Evolutionary conservation across 148 eudicot genomes (phyloP).

Genomic region (Euryodendron excelsum): DNA sequence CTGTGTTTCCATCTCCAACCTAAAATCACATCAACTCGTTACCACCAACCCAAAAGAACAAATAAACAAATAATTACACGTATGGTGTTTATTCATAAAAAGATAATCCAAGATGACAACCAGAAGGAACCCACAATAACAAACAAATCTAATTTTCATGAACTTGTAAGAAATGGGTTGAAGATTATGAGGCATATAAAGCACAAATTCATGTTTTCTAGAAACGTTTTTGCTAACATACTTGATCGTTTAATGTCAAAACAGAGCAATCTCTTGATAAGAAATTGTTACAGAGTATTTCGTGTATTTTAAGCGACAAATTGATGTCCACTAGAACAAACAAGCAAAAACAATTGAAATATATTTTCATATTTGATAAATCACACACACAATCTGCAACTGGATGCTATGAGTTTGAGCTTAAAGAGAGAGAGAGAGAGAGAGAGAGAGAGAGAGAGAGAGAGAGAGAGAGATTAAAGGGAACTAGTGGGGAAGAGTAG

Average conservation of each 20-base stretch:
- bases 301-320: neutral
- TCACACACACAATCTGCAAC: neutral
- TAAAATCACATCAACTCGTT: constrained; percentile 22
- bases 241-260: neutral
- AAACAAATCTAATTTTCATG: neutral
- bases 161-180: neutral
- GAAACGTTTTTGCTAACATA: too few relatives aligned
- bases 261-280: neutral
- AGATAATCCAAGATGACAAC: constrained; percentile 5
- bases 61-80: too few relatives aligned
- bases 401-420: too few relatives aligned
- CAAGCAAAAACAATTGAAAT: neutral
- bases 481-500: too few relatives aligned
- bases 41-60: too few relatives aligned
- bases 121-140: neutral
- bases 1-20: constrained; percentile 97
- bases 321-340: neutral
- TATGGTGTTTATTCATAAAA: too few relatives aligned
- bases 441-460: too few relatives aligned
- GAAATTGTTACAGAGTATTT: neutral
- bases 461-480: too few relatives aligned
- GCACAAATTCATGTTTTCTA: neutral
- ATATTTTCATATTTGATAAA: neutral
- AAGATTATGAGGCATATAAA: neutral
- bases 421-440: neutral